Evolutionary conservation across 2,329 filamentous ascomycete species (phyloP).

Genomic region (Tolypocladium capitatum): DNA sequence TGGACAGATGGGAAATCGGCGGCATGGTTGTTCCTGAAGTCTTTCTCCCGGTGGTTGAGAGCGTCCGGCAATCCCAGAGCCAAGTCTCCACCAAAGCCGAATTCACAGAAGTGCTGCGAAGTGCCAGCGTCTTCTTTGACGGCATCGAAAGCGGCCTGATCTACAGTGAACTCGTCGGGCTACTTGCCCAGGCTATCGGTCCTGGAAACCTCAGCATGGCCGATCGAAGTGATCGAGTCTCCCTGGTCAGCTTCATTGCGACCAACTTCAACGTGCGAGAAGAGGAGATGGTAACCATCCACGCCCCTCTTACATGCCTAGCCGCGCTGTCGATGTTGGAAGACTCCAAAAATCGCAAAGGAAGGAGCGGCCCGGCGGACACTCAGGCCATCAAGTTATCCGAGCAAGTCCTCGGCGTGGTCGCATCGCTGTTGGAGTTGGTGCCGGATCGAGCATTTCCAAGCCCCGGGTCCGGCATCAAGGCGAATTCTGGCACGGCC

Average conservation of each 20-base stretch:
- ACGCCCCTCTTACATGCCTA: slow-evolving; percentile 57
- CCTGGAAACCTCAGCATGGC: slow-evolving; percentile 27
- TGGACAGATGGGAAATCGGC: slow-evolving; percentile 98
- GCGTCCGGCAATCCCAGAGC: slow-evolving; percentile 61
- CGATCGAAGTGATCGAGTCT: slow-evolving; percentile 49
- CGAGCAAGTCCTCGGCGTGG: slow-evolving; percentile 31
- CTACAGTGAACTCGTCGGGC: slow-evolving; percentile 65
- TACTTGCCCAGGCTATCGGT: slow-evolving; percentile 49
- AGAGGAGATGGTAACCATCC: slow-evolving; percentile 84
- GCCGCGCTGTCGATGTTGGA: slow-evolving; percentile 52
- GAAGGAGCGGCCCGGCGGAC: slow-evolving; percentile 16
- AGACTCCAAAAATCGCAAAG: slow-evolving; percentile 29
- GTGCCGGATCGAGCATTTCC: slow-evolving; percentile 51
- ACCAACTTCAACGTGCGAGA: slow-evolving; percentile 84
- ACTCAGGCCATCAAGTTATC: slow-evolving; percentile 17
- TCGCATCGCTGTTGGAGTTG: slow-evolving; percentile 45
- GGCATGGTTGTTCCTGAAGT: slow-evolving; percentile 77
- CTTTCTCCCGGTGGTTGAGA: slow-evolving; percentile 75
- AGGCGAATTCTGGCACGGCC: slow-evolving; percentile 2
- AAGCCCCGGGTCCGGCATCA: slow-evolving; percentile 2
- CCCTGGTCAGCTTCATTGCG: slow-evolving; percentile 69
- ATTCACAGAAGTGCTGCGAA: slow-evolving; percentile 77
- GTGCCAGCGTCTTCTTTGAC: slow-evolving; percentile 92
- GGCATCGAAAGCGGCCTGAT: slow-evolving; percentile 91
- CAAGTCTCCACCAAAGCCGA: slow-evolving; percentile 52